Conservation (phyloP, 2,329 filamentous ascomycete species). For the Talaromyces islandicus region DNA sequence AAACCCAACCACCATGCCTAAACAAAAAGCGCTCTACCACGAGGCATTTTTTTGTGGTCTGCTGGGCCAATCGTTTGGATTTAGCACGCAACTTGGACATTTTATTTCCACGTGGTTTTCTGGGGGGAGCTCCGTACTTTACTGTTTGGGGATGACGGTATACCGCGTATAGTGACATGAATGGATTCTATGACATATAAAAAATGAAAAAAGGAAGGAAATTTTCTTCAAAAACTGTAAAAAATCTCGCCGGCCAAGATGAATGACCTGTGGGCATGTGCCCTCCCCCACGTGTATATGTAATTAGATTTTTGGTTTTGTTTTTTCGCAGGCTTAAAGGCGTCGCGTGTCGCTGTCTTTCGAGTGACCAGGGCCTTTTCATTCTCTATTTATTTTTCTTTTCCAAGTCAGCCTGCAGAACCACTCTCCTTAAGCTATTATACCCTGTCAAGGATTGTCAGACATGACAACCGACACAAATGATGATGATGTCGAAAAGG, state of each 20-base stretch:
- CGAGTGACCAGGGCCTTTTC: background rate
- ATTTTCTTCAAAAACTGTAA: too few species aligned
- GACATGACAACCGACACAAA: background rate
- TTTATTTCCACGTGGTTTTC: background rate
- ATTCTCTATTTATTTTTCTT: too few species aligned
- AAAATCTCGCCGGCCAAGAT: too few species aligned
- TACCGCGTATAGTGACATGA: too few species aligned
- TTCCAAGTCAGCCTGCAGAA: too few species aligned
- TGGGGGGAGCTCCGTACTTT: too few species aligned
- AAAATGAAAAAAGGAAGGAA: background rate
- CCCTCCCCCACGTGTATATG: too few species aligned
- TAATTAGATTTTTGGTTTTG: too few species aligned
- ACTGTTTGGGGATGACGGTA: background rate
- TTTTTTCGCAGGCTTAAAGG: background rate
- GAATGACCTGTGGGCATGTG: too few species aligned
- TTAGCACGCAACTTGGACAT: background rate
- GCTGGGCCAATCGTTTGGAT: background rate
- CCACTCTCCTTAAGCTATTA: background rate
- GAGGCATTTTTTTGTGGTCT: slow-evolving; percentile 5
- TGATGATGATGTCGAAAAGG: background rate
- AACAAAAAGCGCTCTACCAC: background rate
- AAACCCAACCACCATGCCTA: too few species aligned
- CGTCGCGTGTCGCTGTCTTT: background rate
- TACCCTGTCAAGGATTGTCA: too few species aligned
- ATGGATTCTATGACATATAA: too few species aligned